Conservation (phyloP, 2,329 filamentous ascomycete species). For the Xylariaceae sp. region DNA sequence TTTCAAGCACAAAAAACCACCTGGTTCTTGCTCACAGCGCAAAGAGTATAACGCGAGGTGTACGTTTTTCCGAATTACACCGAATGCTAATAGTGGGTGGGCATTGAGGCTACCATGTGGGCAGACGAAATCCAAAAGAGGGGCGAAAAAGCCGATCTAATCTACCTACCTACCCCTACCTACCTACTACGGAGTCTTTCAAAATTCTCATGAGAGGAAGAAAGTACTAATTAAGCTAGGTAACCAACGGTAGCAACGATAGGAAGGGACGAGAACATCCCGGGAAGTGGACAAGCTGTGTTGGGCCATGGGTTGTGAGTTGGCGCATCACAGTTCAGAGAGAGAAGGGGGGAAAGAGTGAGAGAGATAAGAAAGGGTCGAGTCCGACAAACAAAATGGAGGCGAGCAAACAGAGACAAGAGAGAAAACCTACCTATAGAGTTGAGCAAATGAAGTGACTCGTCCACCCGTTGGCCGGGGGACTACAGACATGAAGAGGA, state of each 20-base stretch:
- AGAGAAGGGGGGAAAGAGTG: neutral
- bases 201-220: neutral
- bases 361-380: neutral
- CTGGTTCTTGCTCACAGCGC: neutral
- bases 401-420: neutral
- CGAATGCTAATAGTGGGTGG: neutral
- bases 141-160: neutral
- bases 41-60: neutral
- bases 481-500: neutral
- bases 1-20: conserved; percentile 9
- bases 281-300: neutral
- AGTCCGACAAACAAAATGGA: conserved; percentile 6
- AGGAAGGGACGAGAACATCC: too few species aligned
- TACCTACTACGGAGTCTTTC: neutral
- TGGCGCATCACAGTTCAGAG: neutral
- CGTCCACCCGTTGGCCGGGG: neutral
- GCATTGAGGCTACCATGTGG: neutral
- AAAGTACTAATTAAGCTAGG: neutral
- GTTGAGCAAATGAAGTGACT: neutral
- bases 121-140: neutral
- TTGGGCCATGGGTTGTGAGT: neutral
- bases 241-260: too few species aligned
- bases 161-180: neutral
- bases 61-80: neutral
- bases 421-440: neutral